Percentiles rank a stretch among this genome's conserved stretches.
Conservation (phyloP, 1,284 basidiomycete genomes). For the Leccinum colubrinum region DNA sequence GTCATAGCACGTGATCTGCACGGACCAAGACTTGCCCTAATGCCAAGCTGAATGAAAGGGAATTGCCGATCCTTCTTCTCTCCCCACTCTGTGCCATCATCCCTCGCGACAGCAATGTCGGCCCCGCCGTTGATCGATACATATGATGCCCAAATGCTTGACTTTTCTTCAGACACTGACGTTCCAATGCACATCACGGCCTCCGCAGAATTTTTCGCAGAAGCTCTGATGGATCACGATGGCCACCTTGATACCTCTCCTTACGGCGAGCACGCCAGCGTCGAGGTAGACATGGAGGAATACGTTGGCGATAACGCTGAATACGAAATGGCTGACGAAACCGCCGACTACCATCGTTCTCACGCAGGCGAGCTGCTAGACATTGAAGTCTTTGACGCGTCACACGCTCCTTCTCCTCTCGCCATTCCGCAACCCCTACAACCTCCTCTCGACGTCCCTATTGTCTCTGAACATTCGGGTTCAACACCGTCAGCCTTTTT, state of each 20-base stretch:
- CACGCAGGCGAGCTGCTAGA: slow-evolving; percentile 44
- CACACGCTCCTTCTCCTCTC: slow-evolving; percentile 36
- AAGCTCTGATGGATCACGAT: slow-evolving; percentile 67
- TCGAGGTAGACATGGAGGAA: slow-evolving; percentile 74
- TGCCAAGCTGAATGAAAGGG: slow-evolving; percentile 7
- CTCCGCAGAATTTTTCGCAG: slow-evolving; percentile 50
- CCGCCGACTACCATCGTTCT: slow-evolving; percentile 29
- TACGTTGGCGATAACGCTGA: slow-evolving; percentile 56
- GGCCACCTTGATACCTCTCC: slow-evolving; percentile 27
- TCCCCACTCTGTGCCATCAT: slow-evolving; percentile 14
- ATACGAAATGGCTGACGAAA: slow-evolving; percentile 66
- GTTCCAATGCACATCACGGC: slow-evolving; percentile 55
- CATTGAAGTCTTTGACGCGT: slow-evolving; percentile 61
- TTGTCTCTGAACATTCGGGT: slow-evolving; percentile 16
- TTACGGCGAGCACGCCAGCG: slow-evolving; percentile 40
- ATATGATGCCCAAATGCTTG: slow-evolving; percentile 67
- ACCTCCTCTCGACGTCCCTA: slow-evolving; percentile 14
- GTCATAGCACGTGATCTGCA: slow-evolving; percentile 30
- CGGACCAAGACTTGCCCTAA: slow-evolving; percentile 34
- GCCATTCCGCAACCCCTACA: slow-evolving; percentile 17
- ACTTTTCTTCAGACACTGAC: slow-evolving; percentile 58
- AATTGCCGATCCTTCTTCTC: slow-evolving; percentile 19
- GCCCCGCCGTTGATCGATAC: slow-evolving; percentile 44
- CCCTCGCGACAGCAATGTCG: slow-evolving; percentile 26
- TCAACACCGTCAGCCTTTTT: slow-evolving; percentile 1